Base-by-base conservation (phyloP, 805 yeast genomes). In the Ascoidea tarda region DNA sequence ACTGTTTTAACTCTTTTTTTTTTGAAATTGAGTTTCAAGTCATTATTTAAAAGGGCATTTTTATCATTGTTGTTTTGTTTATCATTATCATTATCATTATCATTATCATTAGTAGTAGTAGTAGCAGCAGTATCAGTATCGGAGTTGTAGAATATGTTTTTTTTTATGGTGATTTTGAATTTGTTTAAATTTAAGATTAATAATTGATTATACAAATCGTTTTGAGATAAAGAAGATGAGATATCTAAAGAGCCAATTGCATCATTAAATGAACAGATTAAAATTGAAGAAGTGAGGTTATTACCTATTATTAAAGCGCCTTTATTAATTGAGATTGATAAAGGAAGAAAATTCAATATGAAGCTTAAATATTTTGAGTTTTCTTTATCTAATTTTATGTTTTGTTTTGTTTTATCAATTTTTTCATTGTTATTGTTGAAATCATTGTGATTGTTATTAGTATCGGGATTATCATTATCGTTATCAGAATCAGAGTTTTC, bases 301-400 rank as follows among this genome's bases (percentile, higher is more conserved):
- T 90, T 91, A 6, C 99, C 99, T 21, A 88, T 60, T 1, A 87
- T 84, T 32, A 87, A 50, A 0, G 96, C 83, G 1, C 91, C 88
- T 53, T 78, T 82, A 48, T 71, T 75, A 10, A 87, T 69, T 6
- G 69, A 66, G 2, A 87, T 50, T 12, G 77, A 76, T 2, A 91
- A 58, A 0, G 99, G 99, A 8, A 87, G 67, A 10, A 74, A 52
- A 6, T 61, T 54, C 8, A 59, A 49, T 16, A 59, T 48, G 28
- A 54, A 52, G 16, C 50, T 50, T 12, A 51, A 47, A 16, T 50
- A 21, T 28, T 53, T 50, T 38, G 44, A 46, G 28, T 49, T 52
- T 6, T 56, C 52, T n/a, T 51, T 52, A 16, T 48, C 51, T 32
- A 33, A 32, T 44, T 54, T 51, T 10, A 49, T 45, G 31, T 38